Evolutionary conservation across 352 stramenopile species (phyloP), one percentile per base, ranked within the genome.

Genomic region (Globisporangium heterothallicum): DNA sequence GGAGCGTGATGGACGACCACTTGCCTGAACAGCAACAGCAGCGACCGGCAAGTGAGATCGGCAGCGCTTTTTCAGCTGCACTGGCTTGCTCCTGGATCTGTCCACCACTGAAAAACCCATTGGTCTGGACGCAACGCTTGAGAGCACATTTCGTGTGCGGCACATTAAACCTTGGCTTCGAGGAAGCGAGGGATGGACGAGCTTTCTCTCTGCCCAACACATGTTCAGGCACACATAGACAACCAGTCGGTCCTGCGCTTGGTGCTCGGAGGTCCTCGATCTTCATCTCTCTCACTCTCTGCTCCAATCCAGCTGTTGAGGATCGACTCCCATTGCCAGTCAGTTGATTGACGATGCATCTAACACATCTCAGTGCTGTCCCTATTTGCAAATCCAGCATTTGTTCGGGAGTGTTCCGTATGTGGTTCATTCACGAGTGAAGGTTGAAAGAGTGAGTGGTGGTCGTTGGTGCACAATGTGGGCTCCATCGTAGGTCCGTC

Each of bases 151-250:
- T 38, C 12, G 32, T 38, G 32, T 38, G 32, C n/a, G 32, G 14
- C 32, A 38, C 43, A 13, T 21, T 16, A 27, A n/a, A n/a, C n/a
- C n/a, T n/a, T n/a, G n/a, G n/a, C n/a, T n/a, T n/a, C 25, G 16
- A 25, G 40, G 10, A 49, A 49, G n/a, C n/a, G n/a, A n/a, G 50
- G 40, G 40, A 42, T 49, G 50, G 50, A 43, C 16, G 41, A 32
- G 47, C 41, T 29, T 46, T 22, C 25, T 13, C 18, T 49, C 25
- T 40, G 45, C 30, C 30, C 12, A 3, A 13, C 32, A 38, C 12
- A 18, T 38, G 32, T 18, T 38, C 32, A 38, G 14, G 12, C 32
- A 10, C 21, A n/a, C 25, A 16, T 27, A 21, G 27, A 25, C 10
- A n/a, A 19, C 10, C 27, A 40, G 44, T 27, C 26, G 26, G 9